A percentile compares a stretch with the other conserved stretches of the same genome.
Conservation (phyloP, 345 rosid species). For the Theobroma cacao region DNA sequence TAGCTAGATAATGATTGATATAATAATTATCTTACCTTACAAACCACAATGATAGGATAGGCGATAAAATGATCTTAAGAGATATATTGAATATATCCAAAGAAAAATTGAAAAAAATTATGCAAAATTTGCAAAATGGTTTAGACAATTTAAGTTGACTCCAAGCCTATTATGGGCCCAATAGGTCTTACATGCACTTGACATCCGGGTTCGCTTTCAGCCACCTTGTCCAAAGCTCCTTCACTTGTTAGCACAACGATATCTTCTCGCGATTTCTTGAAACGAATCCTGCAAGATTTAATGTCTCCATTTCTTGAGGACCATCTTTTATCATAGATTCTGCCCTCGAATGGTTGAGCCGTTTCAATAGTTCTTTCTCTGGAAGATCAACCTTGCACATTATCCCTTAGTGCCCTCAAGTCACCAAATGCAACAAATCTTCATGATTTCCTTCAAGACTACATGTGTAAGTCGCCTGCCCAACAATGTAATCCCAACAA, state of each 20-base stretch:
- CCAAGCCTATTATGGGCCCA: background rate
- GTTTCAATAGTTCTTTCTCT: too few species aligned
- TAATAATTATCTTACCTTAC: too few species aligned
- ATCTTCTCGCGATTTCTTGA: constrained; percentile 12
- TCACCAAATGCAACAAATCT: background rate
- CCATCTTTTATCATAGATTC: background rate
- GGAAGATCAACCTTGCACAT: background rate
- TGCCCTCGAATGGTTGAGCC: background rate
- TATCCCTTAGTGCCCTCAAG: background rate
- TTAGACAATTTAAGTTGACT: too few species aligned
- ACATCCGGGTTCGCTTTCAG: background rate
- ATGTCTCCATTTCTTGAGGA: background rate
- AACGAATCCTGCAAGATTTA: background rate
- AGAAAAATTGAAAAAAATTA: too few species aligned
- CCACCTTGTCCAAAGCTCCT: constrained; percentile 31
- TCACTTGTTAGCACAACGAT: constrained; percentile 24
- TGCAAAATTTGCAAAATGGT: too few species aligned
- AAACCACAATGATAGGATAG: too few species aligned
- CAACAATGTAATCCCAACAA: background rate
- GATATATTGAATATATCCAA: too few species aligned
- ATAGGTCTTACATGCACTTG: background rate
- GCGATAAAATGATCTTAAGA: too few species aligned
- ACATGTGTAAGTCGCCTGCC: background rate
- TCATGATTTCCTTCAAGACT: too few species aligned
- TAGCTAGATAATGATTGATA: too few species aligned